These are phyloP conservation scores for Ilex paraguariensis DNA, from an alignment of 305 asterid genomes.

Conservation along the genomic window DNA sequence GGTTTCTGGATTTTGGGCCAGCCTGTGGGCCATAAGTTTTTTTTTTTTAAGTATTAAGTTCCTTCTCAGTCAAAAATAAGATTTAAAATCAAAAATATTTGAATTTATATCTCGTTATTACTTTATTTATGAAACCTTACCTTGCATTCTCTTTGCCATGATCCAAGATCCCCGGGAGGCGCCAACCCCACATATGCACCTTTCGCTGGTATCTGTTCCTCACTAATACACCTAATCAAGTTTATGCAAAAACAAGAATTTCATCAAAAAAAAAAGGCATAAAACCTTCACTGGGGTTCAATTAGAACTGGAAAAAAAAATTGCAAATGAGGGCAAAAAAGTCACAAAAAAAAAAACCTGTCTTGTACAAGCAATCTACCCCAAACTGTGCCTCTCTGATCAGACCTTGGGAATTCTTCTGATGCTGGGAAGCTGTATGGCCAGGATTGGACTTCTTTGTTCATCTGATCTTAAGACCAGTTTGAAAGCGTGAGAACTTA, in stretches of 20 bases:
- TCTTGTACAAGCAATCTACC: constrained; percentile 24
- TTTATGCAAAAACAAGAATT: no score
- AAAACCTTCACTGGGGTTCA: background rate
- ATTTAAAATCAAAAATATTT: no score
- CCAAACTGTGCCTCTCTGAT: constrained; percentile 30
- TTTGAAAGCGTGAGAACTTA: no score
- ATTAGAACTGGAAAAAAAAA: background rate
- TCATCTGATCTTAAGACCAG: constrained; percentile 9
- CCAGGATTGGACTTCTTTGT: constrained; percentile 31
- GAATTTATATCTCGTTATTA: no score
- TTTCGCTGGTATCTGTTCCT: constrained; percentile 14
- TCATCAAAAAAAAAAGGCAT: background rate
- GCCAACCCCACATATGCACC: constrained; percentile 25
- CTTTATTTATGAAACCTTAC: background rate
- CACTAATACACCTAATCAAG: constrained; percentile 12
- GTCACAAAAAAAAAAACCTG: background rate
- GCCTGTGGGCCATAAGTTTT: no score
- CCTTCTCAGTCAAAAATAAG: no score
- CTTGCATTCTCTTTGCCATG: constrained; percentile 28
- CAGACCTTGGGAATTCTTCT: constrained; percentile 32
- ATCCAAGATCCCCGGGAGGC: constrained; percentile 21
- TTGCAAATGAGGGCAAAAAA: no score
- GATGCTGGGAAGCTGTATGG: constrained; percentile 43
- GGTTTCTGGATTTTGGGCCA: no score
- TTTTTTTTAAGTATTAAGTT: no score